Evolutionary conservation across 805 yeast genomes (phyloP), one percentile per base, ranked within the genome.

Genomic region (Starmerella riodocensis): DNA sequence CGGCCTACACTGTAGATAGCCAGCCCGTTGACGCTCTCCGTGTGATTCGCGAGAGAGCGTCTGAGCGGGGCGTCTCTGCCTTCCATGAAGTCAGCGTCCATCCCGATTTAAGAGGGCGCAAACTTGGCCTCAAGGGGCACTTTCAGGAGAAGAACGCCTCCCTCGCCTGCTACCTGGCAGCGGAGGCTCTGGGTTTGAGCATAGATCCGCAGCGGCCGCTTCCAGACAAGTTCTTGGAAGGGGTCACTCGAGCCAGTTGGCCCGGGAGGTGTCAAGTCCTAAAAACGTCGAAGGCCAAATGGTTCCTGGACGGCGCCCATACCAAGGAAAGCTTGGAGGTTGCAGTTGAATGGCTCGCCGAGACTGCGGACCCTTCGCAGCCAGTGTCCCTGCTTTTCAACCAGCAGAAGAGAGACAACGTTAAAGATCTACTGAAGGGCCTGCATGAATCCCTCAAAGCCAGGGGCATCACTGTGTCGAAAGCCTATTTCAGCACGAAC

Each of bases 231-330:
- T 50, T 53, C 32, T 36, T 45, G 9, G 24, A 22, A 0, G 57
- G 52, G 3, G 40, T 53, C 4, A 43, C 47, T 20, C 22, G 32
- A 3, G 49, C 54, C 1, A 62, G 66, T 32, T 91, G 97, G 95
- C 91, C 91, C n/a, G 99, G 99, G 1, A 67, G 99, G 50, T 88
- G 97, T 52, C 96, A 93, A 61, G 67, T 74, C 2, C 59, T 83
- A 23, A 44, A 50, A 5, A 41, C 40, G 1, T 67, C 63, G 19
- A 63, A 64, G 20, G 60, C 78, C 14, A 71, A 69, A n/a, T 91
- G 95, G 94, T 76, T 62, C 47, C 61, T 88, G 13, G 99, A 91
- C 61, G 99, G 99, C 16, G 97, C 98, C 0, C 99, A 91, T 53
- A 91, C 98, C 0, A 62, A 70, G 33, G 99, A 91, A 53, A 81